Base-by-base conservation (phyloP, 108 stramenopile species). In the Pseudonitzschia pungens region DNA sequence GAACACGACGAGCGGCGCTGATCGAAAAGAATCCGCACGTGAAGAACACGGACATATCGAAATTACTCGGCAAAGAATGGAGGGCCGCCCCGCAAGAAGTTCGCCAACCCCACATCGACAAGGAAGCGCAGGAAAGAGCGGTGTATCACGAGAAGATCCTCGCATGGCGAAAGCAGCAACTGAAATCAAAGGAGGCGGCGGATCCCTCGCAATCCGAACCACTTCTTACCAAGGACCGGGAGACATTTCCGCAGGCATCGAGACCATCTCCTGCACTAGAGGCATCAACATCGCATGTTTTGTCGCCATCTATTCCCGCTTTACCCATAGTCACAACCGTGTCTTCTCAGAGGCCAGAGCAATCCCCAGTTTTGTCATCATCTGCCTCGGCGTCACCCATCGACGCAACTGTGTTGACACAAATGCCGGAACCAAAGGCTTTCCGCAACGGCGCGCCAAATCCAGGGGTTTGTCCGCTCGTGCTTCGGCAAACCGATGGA, bases 21-120 rank as follows among this genome's bases (percentile, higher is more conserved):
- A 87, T 84, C 27, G 52, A 74, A 22, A 48, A 77, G 27, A 70
- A 83, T 71, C 84, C 84, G 14, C 65, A 79, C 5, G 28, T 85
- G 66, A 71, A 68, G 2, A 83, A 85, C 64, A 77, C 77, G 18
- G 83, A 87, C n/a, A 75, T 87, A 21, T 83, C 84, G 28, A 81
- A 79, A 40, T 33, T 78, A 20, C 58, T 85, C 44, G 77, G 80
- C 11, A 48, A 76, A n/a, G 71, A 56, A 33, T 87, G 87, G 87
- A 74, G 68, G 18, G 65, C 26, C 22, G 74, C 75, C 41, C 71
- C 82, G 14, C 74, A 80, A n/a, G 80, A 83, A 18, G 74, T 83
- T 16, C 72, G 77, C 43, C 74, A 56, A 65, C 81, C 81, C 29
- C 68, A 78, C 71, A 76, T 76, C 48, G 78, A 79, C 32, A 68